Evolutionary conservation across 148 eudicot genomes (phyloP).

Genomic region (Polygonum aviculare): DNA sequence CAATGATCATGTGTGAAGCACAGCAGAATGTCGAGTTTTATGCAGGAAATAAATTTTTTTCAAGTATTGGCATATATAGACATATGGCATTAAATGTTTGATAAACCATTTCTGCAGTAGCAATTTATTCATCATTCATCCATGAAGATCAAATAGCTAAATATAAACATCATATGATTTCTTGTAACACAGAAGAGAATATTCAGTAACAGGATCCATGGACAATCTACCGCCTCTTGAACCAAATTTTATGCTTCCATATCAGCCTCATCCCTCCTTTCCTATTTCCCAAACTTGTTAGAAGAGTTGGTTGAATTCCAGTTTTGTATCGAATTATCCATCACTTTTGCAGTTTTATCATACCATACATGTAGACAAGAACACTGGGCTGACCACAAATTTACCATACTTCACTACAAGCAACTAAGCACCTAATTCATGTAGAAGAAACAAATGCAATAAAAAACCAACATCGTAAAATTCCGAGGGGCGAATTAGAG

Average conservation of each 20-base stretch:
- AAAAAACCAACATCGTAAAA: constrained; percentile 50
- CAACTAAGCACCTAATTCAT: not conserved
- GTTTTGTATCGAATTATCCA: not conserved
- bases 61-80: not conserved
- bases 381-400: not conserved
- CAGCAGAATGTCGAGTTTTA: not conserved
- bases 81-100: not conserved
- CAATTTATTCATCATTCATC: not conserved
- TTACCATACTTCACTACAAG: not conserved
- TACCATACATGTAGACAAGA: not conserved
- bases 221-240: not conserved
- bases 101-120: not conserved
- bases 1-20: not conserved
- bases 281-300: not conserved
- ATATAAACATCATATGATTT: too few species aligned
- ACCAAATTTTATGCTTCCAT: too few species aligned
- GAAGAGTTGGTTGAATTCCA: not conserved
- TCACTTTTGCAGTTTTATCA: too few species aligned
- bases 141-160: not conserved
- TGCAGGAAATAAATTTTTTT: not conserved
- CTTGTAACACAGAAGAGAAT: not conserved
- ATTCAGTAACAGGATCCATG: not conserved
- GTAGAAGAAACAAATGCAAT: not conserved
- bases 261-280: not conserved
- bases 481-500: constrained; percentile 3